Percentiles rank a stretch among this genome's conserved stretches.
Evolutionary conservation across 169 alveolate genomes (phyloP).

Genomic region (Plasmodium knowlesi): DNA sequence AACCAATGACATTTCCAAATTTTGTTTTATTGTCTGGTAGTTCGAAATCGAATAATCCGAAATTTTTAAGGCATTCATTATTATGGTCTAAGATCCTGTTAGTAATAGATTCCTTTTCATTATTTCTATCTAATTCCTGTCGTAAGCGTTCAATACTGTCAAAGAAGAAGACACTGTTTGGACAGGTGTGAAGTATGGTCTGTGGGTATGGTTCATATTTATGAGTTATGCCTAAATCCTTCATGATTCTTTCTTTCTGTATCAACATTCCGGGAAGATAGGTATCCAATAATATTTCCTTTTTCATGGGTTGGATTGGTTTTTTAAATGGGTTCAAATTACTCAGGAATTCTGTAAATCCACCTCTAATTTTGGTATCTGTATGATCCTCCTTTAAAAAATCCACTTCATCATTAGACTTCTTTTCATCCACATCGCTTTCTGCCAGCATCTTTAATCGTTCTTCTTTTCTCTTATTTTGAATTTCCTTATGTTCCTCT

Average conservation of each 20-base stretch:
- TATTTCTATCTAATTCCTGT: background rate
- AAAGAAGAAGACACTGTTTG: slow-evolving; percentile 10
- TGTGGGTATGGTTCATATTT: background rate
- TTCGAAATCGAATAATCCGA: slow-evolving; percentile 2
- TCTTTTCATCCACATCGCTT: background rate
- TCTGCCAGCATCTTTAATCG: background rate
- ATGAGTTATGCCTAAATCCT: background rate
- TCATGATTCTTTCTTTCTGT: background rate
- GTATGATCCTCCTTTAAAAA: background rate
- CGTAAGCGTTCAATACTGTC: background rate
- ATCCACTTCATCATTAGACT: background rate
- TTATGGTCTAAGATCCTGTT: background rate
- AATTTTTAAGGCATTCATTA: background rate
- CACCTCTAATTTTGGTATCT: background rate
- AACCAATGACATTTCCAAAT: slow-evolving; percentile 16
- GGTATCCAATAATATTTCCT: background rate
- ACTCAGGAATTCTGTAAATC: slow-evolving; percentile 10
- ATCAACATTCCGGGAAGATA: background rate
- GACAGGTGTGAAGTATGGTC: slow-evolving; percentile 3
- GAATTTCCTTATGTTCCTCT: background rate
- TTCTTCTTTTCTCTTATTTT: slow-evolving; percentile 1
- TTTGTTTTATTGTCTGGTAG: background rate
- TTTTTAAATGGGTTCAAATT: slow-evolving; percentile 34
- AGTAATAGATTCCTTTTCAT: background rate
- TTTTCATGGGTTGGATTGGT: slow-evolving; percentile 2